Percentiles rank a stretch among this genome's conserved stretches.
Evolutionary conservation across 192 early-diverging fungal genomes (phyloP).

Genomic region (Coemansia sp.): DNA sequence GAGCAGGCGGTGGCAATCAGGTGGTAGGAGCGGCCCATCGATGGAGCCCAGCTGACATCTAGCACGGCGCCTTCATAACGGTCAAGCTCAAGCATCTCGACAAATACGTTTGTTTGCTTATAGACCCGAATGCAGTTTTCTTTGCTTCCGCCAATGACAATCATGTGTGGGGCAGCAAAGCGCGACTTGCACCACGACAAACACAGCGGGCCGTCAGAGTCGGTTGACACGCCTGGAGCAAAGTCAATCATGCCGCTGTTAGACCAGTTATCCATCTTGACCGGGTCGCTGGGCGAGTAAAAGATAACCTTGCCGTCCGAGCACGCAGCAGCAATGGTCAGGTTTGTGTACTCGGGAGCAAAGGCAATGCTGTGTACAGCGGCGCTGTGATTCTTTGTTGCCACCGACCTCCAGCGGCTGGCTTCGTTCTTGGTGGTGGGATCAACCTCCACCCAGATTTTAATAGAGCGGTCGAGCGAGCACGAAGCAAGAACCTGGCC

Average conservation of each 20-base stretch:
- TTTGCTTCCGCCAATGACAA: constrained; percentile 79
- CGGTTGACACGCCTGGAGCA: constrained; percentile 58
- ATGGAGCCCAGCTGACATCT: constrained; percentile 55
- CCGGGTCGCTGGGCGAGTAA: constrained; percentile 81
- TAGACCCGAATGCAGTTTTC: constrained; percentile 70
- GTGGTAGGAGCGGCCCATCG: constrained; percentile 59
- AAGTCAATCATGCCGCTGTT: constrained; percentile 63
- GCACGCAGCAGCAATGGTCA: constrained; percentile 75
- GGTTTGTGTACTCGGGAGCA: constrained; percentile 76
- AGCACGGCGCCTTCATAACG: constrained; percentile 56
- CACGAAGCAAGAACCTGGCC: constrained; percentile 88
- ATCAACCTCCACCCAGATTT: constrained; percentile 85
- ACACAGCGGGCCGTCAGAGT: constrained; percentile 78
- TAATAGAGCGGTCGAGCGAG: constrained; percentile 87
- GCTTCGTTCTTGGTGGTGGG: constrained; percentile 63
- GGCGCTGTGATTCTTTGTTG: constrained; percentile 65
- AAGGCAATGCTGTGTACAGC: constrained; percentile 88
- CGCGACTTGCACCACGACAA: constrained; percentile 87
- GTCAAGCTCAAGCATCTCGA: constrained; percentile 55
- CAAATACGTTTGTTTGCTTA: constrained; percentile 21
- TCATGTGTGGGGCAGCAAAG: constrained; percentile 70
- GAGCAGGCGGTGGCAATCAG: constrained; percentile 51
- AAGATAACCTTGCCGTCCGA: constrained; percentile 84
- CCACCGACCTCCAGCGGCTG: constrained; percentile 67
- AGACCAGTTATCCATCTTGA: constrained; percentile 75